Conservation (phyloP, 805 yeast species). For the Saturnispora gosingensis region DNA sequence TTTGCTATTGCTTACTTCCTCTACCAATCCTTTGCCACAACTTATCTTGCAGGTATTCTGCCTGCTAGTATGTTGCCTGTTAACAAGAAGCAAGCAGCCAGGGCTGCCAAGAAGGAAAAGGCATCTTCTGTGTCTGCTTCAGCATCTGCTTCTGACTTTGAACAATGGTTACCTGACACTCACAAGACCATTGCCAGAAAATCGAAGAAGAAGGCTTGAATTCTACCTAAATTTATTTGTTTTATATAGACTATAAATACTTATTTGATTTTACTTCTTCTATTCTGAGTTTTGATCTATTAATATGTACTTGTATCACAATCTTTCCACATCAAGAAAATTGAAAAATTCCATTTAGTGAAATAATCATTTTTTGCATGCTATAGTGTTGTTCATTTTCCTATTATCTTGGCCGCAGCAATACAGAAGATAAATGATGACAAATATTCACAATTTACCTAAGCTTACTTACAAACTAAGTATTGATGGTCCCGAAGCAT, state of each 20-base stretch:
- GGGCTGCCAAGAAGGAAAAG: constrained; percentile 22
- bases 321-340: background rate
- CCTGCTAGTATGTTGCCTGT: constrained; percentile 25
- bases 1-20: constrained; percentile 41
- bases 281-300: background rate
- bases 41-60: constrained; percentile 35
- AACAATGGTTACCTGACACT: constrained; percentile 50
- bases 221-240: background rate
- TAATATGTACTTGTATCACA: background rate
- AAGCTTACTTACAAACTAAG: background rate
- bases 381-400: background rate
- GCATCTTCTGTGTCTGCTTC: constrained; percentile 17
- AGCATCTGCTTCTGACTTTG: constrained; percentile 25
- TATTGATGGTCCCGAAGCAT: constrained; percentile 3
- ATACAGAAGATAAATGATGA: background rate
- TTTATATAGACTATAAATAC: background rate
- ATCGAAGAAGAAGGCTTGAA: constrained; percentile 20
- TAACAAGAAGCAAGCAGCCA: constrained; percentile 17
- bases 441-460: constrained; percentile 1
- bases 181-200: constrained; percentile 33
- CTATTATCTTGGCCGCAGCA: background rate
- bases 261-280: background rate
- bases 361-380: background rate
- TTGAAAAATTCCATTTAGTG: background rate
- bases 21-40: constrained; percentile 36